Evolutionary conservation across 2,329 filamentous ascomycete species (phyloP), one percentile per base, ranked within the genome.

Genomic region (Amauroascus niger): DNA sequence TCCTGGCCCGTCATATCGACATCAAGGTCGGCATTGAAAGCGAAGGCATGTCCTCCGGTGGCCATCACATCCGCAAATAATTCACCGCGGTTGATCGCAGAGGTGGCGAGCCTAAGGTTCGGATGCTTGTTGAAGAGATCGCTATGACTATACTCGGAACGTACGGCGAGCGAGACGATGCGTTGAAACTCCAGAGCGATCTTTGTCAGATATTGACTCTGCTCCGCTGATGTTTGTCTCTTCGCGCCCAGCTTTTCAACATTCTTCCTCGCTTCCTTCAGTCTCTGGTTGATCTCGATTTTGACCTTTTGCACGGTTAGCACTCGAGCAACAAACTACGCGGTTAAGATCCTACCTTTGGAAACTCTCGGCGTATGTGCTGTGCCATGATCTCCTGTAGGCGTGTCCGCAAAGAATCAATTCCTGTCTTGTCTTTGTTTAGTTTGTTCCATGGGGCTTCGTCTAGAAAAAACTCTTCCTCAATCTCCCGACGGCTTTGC

Each of bases 301-400:
- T 68, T 65, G 3, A 71, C 63, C 55, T 61, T 14, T 9, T 18
- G 33, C 5, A 6, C 35, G 2, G n/a, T 39, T 39, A 39, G 11
- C 5, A 37, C n/a, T 20, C 18, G 6, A 30, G 14, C 18, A 35
- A 16, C 11, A 20, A 11, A 33, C 13, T 8, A 9, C 13, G 16
- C 2, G 13, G 14, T 26, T 6, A 11, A 52, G 7, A 7, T 16
- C 57, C 43, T 40, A 75, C 70, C 53, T 67, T 66, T 3, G 74
- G 73, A 56, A 78, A 77, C 53, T 74, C 71, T 2, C 66, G 65
- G 20, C 69, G 69, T 2, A 74, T 69, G 51, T 74, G 68, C 3
- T 63, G 59, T 1, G 66, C 67, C 1, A 77, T 67, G 0, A 75
- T 63, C 6, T 71, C 69, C 16, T 70, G 66, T 2, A 78, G 64